Base-by-base conservation (phyloP, 495 filamentous ascomycete genomes). In the Tuber borchii region DNA sequence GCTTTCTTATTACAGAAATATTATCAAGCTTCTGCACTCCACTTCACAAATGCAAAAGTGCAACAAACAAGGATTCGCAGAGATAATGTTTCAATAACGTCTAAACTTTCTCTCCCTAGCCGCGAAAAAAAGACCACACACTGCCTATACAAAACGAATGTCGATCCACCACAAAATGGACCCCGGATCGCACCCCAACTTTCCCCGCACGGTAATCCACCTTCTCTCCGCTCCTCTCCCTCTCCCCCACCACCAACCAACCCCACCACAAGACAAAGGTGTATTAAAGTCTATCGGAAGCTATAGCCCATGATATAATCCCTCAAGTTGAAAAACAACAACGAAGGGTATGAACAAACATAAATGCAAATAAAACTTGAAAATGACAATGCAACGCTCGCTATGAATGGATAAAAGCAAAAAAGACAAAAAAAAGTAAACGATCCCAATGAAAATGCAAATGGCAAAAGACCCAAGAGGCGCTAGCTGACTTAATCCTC, bases 371-470 rank as follows among this genome's bases (percentile, higher is more conserved):
- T 70, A 69, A 76, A 74, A 70, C n/a, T 37, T 51, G 37, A 44
- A 70, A 40, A 6, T 68, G 20, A 48, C 22, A 65, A 31, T 65
- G 26, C 72, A 61, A 73, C 56, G 56, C n/a, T n/a, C n/a, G n/a
- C 71, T 73, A 61, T 77, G 77, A 73, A 70, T 68, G 75, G 73
- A 70, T 46, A 68, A 17, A 42, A 9, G 22, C 45, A 51, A 44
- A 65, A 73, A 48, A 74, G 34, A 51, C 37, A 45, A 68, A 73
- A n/a, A 74, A 31, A 76, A 39, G n/a, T 37, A 42, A 71, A 65
- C 61, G 68, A 40, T 69, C 70, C 75, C 39, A 72, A 69, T 26
- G 71, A 70, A 68, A 45, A 44, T 71, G 31, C 26, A 34, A 69
- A 43, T 12, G 9, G 42, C 42, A 43, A 77, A 34, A 20, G 45